These are phyloP conservation scores for Thelonectria olida DNA, from an alignment of 2,329 filamentous ascomycete species.

Conservation along the genomic window DNA sequence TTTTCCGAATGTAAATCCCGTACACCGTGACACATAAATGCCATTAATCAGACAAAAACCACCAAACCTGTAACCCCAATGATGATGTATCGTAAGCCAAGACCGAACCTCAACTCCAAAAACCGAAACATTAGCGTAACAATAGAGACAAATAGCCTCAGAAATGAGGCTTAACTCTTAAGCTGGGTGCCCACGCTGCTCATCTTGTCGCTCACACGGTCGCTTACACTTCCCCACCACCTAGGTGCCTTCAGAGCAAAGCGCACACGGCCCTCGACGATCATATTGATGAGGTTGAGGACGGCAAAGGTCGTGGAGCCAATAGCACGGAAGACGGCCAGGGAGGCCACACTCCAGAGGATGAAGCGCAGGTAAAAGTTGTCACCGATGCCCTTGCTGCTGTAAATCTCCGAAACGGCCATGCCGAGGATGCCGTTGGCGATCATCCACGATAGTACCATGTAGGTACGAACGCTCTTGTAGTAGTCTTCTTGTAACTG, in stretches of 20 bases:
- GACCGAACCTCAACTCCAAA: slow-evolving; percentile 11
- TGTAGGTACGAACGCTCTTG: slow-evolving; percentile 95
- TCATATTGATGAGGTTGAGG: slow-evolving; percentile 82
- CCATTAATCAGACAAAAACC: neutral
- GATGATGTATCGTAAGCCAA: neutral
- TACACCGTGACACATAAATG: slow-evolving; percentile 1
- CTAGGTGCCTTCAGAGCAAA: slow-evolving; percentile 64
- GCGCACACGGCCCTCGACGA: slow-evolving; percentile 84
- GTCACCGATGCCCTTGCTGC: slow-evolving; percentile 72
- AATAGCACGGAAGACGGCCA: slow-evolving; percentile 89
- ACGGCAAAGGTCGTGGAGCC: slow-evolving; percentile 84
- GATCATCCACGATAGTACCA: slow-evolving; percentile 95
- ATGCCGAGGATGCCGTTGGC: slow-evolving; percentile 93
- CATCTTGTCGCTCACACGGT: slow-evolving; percentile 57
- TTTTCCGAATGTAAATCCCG: slow-evolving; percentile 9
- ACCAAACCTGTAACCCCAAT: neutral
- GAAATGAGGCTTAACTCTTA: slow-evolving; percentile 41
- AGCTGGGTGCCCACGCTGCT: slow-evolving; percentile 60
- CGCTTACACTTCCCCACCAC: slow-evolving; percentile 57
- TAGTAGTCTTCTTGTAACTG: slow-evolving; percentile 99
- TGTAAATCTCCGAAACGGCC: slow-evolving; percentile 89
- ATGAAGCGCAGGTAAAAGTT: slow-evolving; percentile 96
- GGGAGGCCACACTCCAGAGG: slow-evolving; percentile 86
- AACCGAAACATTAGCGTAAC: slow-evolving; percentile 14
- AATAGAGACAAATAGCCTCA: neutral